Evolutionary conservation across 176 grass and related monocot species (phyloP), one percentile per base, ranked within the genome.

Genomic region (Thalia dealbata): DNA sequence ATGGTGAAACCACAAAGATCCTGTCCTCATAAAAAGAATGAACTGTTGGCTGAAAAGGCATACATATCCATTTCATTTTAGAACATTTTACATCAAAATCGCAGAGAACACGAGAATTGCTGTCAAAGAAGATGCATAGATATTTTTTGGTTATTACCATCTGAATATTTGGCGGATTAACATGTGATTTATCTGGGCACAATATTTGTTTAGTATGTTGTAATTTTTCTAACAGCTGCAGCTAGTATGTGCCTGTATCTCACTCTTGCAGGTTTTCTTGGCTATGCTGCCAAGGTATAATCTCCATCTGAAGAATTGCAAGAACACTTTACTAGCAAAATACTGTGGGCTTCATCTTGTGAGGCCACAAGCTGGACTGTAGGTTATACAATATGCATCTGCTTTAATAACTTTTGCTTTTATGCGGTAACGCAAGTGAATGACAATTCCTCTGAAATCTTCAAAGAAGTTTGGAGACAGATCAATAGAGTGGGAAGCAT

Each of bases 291-390:
- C 74, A 28, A 76, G 65, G 25, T 76, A 76, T 60, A 51, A 64
- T 64, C 24, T 24, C 2, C 61, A 76, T 50, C 7, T 65, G 59
- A 60, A 52, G 74, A 66, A 63, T 14, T n/a, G 52, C 61, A 76
- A 41, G 19, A 66, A 65, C 27, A 64, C 74, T 65, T 27, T 76
- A 50, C 61, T 76, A 8, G 29, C 74, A 64, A 76, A 65, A 48
- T 76, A 65, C 43, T 76, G 6, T 63, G 74, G 74, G n/a, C 74
- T 76, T 66, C 74, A 76, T 65, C 25, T 64, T 30, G 59, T 76
- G 42, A 64, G 65, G 74, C 59, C 74, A 76, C 44, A 43, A 51
- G 61, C 44, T 51, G 60, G 74, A 9, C 38, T 51, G 51, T 65
- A 76, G 74, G 60, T 76, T 50, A 15, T 3, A 66, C 29, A 38